Evolutionary conservation across 75 land plant species (phyloP).

Genomic region (Cupressus sempervirens): DNA sequence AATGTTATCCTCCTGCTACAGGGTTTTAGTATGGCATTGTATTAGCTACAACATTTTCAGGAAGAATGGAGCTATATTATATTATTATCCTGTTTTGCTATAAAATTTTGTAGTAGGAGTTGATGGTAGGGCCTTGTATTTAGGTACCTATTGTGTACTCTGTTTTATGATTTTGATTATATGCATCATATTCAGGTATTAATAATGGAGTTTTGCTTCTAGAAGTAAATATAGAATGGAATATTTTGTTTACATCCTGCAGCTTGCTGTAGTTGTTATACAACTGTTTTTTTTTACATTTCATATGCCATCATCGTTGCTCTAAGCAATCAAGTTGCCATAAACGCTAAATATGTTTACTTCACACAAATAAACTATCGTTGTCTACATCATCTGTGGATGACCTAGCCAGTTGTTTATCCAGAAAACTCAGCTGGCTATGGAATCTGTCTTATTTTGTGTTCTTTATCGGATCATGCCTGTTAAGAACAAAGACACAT

Average conservation of each 20-base stretch:
- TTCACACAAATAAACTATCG: not conserved
- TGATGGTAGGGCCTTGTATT: not conserved
- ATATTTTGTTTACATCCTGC: not conserved
- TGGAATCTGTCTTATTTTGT: not conserved
- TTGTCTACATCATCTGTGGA: not conserved
- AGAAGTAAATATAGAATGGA: not conserved
- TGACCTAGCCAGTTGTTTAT: not conserved
- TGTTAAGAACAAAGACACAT: not conserved
- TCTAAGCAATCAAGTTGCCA: not conserved
- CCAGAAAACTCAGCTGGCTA: not conserved
- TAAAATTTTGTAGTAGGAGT: not conserved
- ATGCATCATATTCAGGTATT: not conserved
- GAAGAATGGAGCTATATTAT: not conserved
- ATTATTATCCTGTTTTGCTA: not conserved
- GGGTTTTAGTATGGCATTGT: not conserved
- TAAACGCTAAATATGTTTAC: not conserved
- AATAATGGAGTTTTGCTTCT: not conserved
- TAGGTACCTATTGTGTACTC: not conserved
- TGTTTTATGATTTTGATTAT: not conserved
- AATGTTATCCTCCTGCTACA: not conserved
- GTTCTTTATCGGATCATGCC: not conserved
- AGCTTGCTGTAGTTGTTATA: too few relatives aligned
- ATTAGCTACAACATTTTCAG: not conserved
- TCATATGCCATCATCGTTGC: not conserved
- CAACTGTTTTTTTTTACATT: not conserved